Conservation (phyloP, 2,329 filamentous ascomycete species). For the Fusarium sp. region DNA sequence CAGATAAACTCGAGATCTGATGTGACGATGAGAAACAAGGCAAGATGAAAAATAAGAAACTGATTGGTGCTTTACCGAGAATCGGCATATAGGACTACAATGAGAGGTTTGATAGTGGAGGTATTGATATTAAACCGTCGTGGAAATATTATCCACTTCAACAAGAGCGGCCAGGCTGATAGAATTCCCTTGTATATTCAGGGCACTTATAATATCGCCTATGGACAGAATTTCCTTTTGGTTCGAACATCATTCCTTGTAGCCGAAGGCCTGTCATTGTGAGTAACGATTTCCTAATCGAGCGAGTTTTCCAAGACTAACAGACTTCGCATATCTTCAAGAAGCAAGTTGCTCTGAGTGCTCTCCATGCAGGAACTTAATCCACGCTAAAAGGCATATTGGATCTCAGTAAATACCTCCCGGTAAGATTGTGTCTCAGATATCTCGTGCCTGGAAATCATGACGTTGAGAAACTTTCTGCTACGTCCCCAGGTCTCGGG, state of each 20-base stretch:
- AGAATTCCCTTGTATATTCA: background rate
- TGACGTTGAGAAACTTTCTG: slow-evolving; percentile 39
- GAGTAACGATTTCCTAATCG: background rate
- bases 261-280: background rate
- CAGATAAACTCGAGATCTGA: slow-evolving; percentile 26
- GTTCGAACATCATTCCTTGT: background rate
- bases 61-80: background rate
- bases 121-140: background rate
- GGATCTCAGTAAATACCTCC: slow-evolving; percentile 7
- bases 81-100: background rate
- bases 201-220: background rate
- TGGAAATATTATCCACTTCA: background rate
- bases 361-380: background rate
- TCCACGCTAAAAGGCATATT: background rate
- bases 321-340: background rate
- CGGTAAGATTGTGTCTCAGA: slow-evolving; percentile 22
- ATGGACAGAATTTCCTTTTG: background rate
- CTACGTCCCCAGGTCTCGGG: slow-evolving; percentile 26
- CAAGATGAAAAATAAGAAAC: slow-evolving; percentile 13
- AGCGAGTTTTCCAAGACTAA: background rate
- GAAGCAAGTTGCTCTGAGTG: background rate
- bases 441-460: slow-evolving; percentile 35
- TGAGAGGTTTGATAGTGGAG: background rate
- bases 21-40: slow-evolving; percentile 10
- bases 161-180: background rate